Base-by-base conservation (phyloP, 2,329 filamentous ascomycete species). In the Blumeria hordei region DNA sequence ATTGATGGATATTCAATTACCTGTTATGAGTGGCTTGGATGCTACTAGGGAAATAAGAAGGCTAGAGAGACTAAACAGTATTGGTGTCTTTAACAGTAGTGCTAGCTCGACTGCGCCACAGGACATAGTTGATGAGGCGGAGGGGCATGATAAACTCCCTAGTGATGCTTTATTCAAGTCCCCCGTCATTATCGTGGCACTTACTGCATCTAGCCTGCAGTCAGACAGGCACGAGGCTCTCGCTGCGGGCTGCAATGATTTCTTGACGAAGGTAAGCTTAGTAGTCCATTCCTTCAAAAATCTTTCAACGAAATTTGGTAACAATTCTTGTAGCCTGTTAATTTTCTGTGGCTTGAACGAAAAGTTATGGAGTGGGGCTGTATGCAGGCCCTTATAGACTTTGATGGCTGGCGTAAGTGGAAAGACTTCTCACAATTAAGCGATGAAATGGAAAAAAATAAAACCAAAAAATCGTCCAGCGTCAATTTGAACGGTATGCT, bases 281-380 rank as follows among this genome's bases (percentile, higher is more conserved):
- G 10, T 5, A 41, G 10, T 41, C 10, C n/a, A 41, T 41, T 41
- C n/a, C 37, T 47, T 28, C 18, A 16, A 47, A 47, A 47, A 28
- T 12, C 18, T 21, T 6, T 32, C 18, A 32, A 6, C 5, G 3
- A 9, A 2, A 32, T 16, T 47, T 11, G 10, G n/a, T 47, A 18
- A 45, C 37, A 37, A 34, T 41, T 51, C 18, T 28, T 28, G 14
- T 32, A 94, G 86, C 92, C 92, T 18, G 90, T 98, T 61, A 94
- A 94, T 67, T 95, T 95, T 65, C 84, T 93, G 57, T 98, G 90
- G 88, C 77, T 98, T 32, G 87, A 95, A 67, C 80, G 90, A 56
- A 98, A 98, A 68, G 88, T 96, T 62, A 95, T 93, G 70, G 92
- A 98, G 73, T 98, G 92, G 92, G 92, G 92, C 56, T 96, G 92